A percentile compares a stretch with the other conserved stretches of the same genome.
These are phyloP conservation scores for Fusarium caatingaense DNA, from an alignment of 2,329 filamentous ascomycete genomes.

Conservation along the genomic window DNA sequence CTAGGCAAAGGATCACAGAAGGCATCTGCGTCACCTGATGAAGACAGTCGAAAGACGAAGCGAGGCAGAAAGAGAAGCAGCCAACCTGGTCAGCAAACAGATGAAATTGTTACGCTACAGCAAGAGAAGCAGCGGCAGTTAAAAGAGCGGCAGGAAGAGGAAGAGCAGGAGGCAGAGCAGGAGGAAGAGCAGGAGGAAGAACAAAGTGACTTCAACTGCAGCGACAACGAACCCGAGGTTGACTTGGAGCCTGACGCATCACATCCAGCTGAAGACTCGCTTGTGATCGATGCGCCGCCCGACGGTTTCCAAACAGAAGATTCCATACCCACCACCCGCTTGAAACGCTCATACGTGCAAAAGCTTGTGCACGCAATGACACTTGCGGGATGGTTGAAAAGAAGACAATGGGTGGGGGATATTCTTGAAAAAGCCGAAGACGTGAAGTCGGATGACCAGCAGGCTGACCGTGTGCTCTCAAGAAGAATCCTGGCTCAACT, in stretches of 20 bases:
- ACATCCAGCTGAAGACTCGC: slow-evolving; percentile 27
- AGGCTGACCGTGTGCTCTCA: neutral
- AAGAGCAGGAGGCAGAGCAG: no score
- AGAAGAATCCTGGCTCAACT: slow-evolving; percentile 28
- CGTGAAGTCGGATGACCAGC: neutral
- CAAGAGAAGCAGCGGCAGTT: neutral
- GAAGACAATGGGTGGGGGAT: slow-evolving; percentile 22
- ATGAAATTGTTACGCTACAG: neutral
- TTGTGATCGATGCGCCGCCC: slow-evolving; percentile 32
- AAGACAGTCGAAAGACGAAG: neutral
- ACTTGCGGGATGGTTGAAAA: slow-evolving; percentile 16
- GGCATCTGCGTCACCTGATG: neutral
- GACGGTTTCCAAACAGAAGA: slow-evolving; percentile 6
- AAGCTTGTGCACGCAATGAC: slow-evolving; percentile 20
- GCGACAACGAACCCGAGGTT: neutral
- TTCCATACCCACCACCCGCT: neutral
- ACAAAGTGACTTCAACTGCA: neutral
- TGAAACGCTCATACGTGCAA: slow-evolving; percentile 18
- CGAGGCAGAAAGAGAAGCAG: neutral
- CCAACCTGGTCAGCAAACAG: neutral
- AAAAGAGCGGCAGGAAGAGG: neutral
- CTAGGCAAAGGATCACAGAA: neutral
- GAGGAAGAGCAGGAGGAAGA: neutral
- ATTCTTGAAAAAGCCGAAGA: slow-evolving; percentile 5
- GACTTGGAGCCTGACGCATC: slow-evolving; percentile 1